phyloP scores from a whole-genome alignment of 805 yeast species.

The Candida glaebosa region DNA sequence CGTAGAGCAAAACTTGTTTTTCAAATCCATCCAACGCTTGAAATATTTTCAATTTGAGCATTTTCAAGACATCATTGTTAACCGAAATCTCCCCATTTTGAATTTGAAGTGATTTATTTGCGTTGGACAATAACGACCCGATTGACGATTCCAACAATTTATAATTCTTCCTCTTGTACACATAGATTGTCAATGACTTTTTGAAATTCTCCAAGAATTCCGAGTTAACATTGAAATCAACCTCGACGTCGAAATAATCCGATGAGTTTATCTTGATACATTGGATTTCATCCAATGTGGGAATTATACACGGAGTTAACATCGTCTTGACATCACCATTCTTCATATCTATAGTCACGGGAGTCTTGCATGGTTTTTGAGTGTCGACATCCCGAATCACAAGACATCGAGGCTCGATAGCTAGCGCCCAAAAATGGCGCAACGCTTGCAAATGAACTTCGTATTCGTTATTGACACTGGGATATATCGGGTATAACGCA shows the following conservation, averaged over 20 bases:
- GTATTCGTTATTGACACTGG: conserved; percentile 38
- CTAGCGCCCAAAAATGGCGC: conserved; percentile 86
- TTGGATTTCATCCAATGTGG: conserved; percentile 49
- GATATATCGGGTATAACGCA: conserved; percentile 75
- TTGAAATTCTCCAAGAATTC: conserved; percentile 43
- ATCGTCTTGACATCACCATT: conserved; percentile 33
- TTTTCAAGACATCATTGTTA: conserved; percentile 20
- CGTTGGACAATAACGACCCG: conserved; percentile 30
- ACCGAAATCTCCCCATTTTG: conserved; percentile 24
- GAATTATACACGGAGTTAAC: conserved; percentile 67
- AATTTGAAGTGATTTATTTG: conserved; percentile 26
- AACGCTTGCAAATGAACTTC: conserved; percentile 78
- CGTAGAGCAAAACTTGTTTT: conserved; percentile 27
- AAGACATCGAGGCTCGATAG: conserved; percentile 80
- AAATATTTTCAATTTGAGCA: conserved; percentile 22
- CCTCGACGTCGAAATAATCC: conserved; percentile 52
- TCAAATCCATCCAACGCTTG: conserved; percentile 22
- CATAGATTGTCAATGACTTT: conserved; percentile 46
- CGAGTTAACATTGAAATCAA: conserved; percentile 40
- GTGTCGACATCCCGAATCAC: conserved; percentile 67
- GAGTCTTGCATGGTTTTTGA: conserved; percentile 49
- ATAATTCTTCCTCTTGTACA: conserved; percentile 45
- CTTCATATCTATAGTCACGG: conserved; percentile 35
- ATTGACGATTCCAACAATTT: conserved; percentile 33
- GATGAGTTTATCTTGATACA: conserved; percentile 45